Evolutionary conservation across 306 rosid species (phyloP).

Genomic region (Urtica urens): DNA sequence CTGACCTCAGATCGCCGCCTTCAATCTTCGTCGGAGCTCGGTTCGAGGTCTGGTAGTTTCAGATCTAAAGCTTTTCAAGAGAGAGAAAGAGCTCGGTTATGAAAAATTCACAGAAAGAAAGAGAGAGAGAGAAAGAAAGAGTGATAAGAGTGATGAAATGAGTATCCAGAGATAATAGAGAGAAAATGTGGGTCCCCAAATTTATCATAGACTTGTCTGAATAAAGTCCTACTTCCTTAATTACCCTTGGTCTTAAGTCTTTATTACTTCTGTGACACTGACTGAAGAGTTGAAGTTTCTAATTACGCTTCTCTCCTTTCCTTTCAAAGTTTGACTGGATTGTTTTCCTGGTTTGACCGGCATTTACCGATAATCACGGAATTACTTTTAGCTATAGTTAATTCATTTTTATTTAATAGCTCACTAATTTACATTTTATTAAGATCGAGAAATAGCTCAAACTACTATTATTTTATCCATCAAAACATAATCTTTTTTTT

Average conservation of each 20-base stretch:
- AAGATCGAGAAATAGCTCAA: too few relatives aligned
- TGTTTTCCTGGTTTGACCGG: not conserved
- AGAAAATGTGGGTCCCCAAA: conserved; percentile 12
- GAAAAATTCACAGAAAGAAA: conserved; percentile 4
- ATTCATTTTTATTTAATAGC: too few relatives aligned
- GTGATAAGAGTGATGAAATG: not conserved
- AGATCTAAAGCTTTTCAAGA: conserved; percentile 25
- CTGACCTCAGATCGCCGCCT: conserved; percentile 26
- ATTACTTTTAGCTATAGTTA: too few relatives aligned
- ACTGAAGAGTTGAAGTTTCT: not conserved
- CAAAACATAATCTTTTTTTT: too few relatives aligned
- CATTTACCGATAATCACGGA: not conserved
- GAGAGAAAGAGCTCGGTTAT: conserved; percentile 1
- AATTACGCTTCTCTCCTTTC: not conserved
- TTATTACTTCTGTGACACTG: conserved; percentile 22
- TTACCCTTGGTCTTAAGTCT: not conserved
- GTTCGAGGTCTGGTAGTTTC: conserved; percentile 9
- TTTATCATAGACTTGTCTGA: not conserved
- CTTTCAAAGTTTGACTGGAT: not conserved
- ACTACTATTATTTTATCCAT: too few relatives aligned
- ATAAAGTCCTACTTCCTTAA: not conserved
- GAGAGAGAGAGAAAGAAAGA: not conserved
- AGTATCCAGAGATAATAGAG: not conserved
- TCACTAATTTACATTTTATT: too few relatives aligned
- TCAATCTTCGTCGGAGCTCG: conserved; percentile 1